Base-by-base conservation (phyloP, 805 yeast species). In the Scheffersomyces coipomensis region DNA sequence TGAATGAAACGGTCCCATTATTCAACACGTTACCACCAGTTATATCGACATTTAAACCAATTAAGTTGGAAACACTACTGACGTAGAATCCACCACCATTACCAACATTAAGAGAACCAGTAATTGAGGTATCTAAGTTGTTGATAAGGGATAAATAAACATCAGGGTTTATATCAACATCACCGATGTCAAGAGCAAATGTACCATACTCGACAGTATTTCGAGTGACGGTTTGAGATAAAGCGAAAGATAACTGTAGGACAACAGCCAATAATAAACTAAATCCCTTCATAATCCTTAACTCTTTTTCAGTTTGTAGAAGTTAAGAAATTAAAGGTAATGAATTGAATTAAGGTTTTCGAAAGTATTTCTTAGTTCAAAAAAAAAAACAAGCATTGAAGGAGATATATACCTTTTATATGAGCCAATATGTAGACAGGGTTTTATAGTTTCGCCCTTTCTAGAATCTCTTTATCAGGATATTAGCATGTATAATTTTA, bases 81-180 rank as follows among this genome's bases (percentile, higher is more conserved):
- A 58, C 47, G 29, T 50, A 62, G 30, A 58, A 52, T 10, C 47
- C 56, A 27, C 63, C 64, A 7, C 52, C 46, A 25, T 39, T 47
- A 3, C 55, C 43, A 29, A 46, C 52, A 36, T 45, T 36, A 16
- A 62, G 43, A 17, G 32, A 15, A 26, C 68, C 66, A 26, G 50
- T 42, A n/a, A 60, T 38, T 12, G 44, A 38, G 9, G 51, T 42
- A n/a, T 46, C 8, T 5, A 52, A 44, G 37, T 53, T 55, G 34
- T 56, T 48, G 29, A 59, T 47, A 22, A 60, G 55, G 10, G 66
- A 57, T 47, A 53, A 60, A 36, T 47, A 53, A 3, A 47, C 62
- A 29, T 56, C 59, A 1, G 49, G 35, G n/a, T 35, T 32, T 19
- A 62, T 43, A 11, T 41, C 48, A 19, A 54, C 40, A 35, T 39